phyloP scores from a whole-genome alignment of 441 rosid species.

The Populus hybrid region DNA sequence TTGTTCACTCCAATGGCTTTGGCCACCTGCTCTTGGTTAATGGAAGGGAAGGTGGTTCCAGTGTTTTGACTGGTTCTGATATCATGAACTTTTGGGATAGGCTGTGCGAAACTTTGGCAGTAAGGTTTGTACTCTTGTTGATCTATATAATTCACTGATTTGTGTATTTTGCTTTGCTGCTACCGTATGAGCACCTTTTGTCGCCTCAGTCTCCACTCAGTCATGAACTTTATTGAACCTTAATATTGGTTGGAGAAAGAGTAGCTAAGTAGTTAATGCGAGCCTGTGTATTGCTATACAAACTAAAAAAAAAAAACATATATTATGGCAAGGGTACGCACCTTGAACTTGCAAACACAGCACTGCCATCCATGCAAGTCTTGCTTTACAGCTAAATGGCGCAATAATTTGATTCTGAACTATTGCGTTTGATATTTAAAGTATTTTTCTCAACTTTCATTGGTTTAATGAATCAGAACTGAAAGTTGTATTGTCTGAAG shows the following conservation, averaged over 20 bases:
- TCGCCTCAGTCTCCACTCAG: too few relatives aligned
- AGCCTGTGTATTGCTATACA: too few relatives aligned
- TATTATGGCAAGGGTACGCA: not conserved
- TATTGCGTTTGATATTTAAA: not conserved
- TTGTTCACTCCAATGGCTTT: conserved; percentile 68
- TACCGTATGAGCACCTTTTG: not conserved
- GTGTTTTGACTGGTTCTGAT: conserved; percentile 47
- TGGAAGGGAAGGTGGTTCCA: conserved; percentile 73
- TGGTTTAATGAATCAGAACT: not conserved
- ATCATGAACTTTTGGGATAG: conserved; percentile 78
- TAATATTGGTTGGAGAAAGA: too few relatives aligned
- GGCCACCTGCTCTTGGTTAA: conserved; percentile 69
- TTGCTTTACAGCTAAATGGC: not conserved
- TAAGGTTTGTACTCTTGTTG: conserved; percentile 32
- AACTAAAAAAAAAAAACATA: too few relatives aligned
- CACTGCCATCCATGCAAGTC: not conserved
- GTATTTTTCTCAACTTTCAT: not conserved
- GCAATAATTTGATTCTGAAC: not conserved
- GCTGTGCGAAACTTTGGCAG: conserved; percentile 46
- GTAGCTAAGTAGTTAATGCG: too few relatives aligned
- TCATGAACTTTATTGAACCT: too few relatives aligned
- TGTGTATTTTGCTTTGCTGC: not conserved
- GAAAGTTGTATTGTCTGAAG: not conserved
- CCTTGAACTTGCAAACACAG: not conserved
- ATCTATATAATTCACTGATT: not conserved